Base-by-base conservation (phyloP, 768 basidiomycete species). In the Suillus americanus region DNA sequence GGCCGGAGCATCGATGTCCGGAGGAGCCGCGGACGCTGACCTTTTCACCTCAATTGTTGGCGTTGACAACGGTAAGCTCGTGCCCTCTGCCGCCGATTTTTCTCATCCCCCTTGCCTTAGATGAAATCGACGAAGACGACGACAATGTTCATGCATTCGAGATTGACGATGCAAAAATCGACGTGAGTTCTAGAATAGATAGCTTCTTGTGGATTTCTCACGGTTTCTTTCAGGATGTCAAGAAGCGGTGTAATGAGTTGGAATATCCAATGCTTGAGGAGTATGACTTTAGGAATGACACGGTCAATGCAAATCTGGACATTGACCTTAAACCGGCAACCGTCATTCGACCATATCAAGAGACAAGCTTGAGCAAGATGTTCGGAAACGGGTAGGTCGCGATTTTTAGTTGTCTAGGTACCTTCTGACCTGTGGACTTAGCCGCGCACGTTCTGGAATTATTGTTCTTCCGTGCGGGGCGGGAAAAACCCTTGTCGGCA, bases 221-320 rank as follows among this genome's bases (percentile, higher is more conserved):
- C 40, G 35, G 28, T 18, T 59, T 63, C 38, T 41, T 64, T 66
- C 68, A 97, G 94, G 92, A 93, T 68, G 95, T 99, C 66, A 97
- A 99, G 79, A 92, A 93, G 71, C 89, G 95, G 43, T 99, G 97
- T 74, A 95, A 95, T 71, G 97, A 97, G 70, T 84, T 99, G 45
- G 95, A 99, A 73, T 94, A 96, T 68, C 97, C 97, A 9, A 97
- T 98, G 89, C 83, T 99, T 51, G 97, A 99, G 75, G 97, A 99
- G 79, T 99, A 99, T 73, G 97, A 99, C 77, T 99, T 99, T 82
- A 85, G 96, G 50, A 97, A 99, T 73, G 97, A 99, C 75, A 95
- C 93, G 0, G 80, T 95, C 69, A 99, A 99, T 73, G 86, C 97
- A 35, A 97, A 98, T 77, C 84, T 99, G 53, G 97, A 99, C 73